phyloP scores from a whole-genome alignment of 2,329 filamentous ascomycete species.

The Diaporthe vexans region DNA sequence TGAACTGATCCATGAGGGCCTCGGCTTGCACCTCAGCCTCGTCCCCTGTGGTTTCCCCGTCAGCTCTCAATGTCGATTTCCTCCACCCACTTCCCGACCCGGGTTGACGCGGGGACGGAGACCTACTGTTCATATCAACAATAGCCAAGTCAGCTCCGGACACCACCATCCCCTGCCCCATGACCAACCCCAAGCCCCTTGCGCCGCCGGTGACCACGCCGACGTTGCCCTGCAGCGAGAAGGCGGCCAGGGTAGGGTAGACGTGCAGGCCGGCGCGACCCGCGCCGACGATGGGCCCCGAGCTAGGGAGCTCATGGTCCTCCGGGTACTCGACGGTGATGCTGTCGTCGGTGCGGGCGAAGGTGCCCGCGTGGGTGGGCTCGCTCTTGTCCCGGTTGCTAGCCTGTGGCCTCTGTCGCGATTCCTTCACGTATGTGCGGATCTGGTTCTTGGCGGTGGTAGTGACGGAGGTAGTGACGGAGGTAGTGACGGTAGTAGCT shows the following conservation, averaged over 20 bases:
- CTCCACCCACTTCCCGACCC: background rate
- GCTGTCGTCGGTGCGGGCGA: slow-evolving; percentile 83
- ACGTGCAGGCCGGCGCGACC: slow-evolving; percentile 78
- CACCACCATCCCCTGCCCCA: slow-evolving; percentile 91
- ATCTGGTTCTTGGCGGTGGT: slow-evolving; percentile 27
- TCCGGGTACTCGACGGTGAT: slow-evolving; percentile 85
- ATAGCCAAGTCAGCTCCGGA: slow-evolving; percentile 92
- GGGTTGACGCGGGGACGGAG: background rate
- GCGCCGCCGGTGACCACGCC: slow-evolving; percentile 92
- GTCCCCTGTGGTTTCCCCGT: slow-evolving; percentile 69
- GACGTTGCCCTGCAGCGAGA: slow-evolving; percentile 87
- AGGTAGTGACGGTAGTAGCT: background rate
- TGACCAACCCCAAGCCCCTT: slow-evolving; percentile 88
- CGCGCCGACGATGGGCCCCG: slow-evolving; percentile 78
- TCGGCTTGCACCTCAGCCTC: slow-evolving; percentile 85
- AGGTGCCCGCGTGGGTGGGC: slow-evolving; percentile 67
- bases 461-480: background rate
- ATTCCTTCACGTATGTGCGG: slow-evolving; percentile 47
- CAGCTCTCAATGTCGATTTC: background rate
- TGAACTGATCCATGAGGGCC: slow-evolving; percentile 81
- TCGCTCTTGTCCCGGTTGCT: slow-evolving; percentile 48
- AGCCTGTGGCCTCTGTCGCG: slow-evolving; percentile 44
- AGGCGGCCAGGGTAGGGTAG: slow-evolving; percentile 86
- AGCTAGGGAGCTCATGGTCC: slow-evolving; percentile 79
- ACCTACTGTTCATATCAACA: slow-evolving; percentile 91